Evolutionary conservation across 805 yeast genomes (phyloP).

Genomic region (Ogataea nonfermentans): DNA sequence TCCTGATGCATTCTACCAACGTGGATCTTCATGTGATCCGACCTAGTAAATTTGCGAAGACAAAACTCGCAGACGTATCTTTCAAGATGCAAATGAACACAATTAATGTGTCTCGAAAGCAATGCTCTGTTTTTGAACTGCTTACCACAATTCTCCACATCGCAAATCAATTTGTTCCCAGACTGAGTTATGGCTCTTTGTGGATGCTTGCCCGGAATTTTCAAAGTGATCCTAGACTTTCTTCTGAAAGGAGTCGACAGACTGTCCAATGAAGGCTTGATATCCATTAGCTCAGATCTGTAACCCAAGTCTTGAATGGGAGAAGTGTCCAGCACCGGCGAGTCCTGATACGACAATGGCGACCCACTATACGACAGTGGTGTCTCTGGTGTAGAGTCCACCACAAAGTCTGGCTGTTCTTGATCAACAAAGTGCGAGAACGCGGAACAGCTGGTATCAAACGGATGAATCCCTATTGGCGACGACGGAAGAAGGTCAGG

Average conservation of each 20-base stretch:
- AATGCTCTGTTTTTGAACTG: conserved; percentile 63
- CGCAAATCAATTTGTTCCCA: conserved; percentile 38
- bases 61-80: conserved; percentile 57
- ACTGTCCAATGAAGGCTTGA: neutral
- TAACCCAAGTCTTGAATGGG: neutral
- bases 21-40: conserved; percentile 68
- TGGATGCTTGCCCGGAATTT: conserved; percentile 10
- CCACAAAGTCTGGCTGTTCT: conserved; percentile 4
- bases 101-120: conserved; percentile 62
- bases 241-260: neutral
- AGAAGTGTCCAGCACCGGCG: conserved; percentile 6
- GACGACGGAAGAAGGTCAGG: conserved; percentile 13
- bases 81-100: conserved; percentile 55
- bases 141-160: conserved; percentile 35
- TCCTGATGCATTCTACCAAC: conserved; percentile 40
- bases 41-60: conserved; percentile 59
- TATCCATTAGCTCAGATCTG: neutral
- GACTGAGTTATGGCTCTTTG: conserved; percentile 4
- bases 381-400: conserved; percentile 6
- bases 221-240: conserved; percentile 8
- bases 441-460: conserved; percentile 9
- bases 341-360: conserved; percentile 2
- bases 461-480: conserved; percentile 11
- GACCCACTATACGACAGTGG: conserved; percentile 3
- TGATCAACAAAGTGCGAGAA: conserved; percentile 7